phyloP scores from a whole-genome alignment of 2,329 filamentous ascomycete species.

The Bretziella fagacearum region DNA sequence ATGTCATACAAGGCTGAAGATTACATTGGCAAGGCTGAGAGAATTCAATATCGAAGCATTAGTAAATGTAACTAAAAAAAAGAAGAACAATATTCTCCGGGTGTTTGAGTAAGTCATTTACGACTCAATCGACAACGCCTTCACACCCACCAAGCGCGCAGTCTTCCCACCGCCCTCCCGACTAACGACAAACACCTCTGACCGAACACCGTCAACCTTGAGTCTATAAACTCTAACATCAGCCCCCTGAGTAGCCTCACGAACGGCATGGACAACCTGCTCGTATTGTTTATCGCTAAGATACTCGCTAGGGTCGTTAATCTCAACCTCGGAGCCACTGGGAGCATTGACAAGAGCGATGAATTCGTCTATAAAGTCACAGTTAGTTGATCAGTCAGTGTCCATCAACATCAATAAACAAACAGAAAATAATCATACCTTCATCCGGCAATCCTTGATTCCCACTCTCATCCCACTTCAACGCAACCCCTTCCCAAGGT shows the following conservation, averaged over 20 bases:
- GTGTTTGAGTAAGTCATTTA: constrained; percentile 20
- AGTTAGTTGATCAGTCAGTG: background rate
- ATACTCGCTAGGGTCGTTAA: constrained; percentile 53
- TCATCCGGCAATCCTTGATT: constrained; percentile 40
- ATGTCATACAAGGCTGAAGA: background rate
- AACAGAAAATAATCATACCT: constrained; percentile 27
- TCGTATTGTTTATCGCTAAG: constrained; percentile 55
- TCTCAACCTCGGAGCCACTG: constrained; percentile 41
- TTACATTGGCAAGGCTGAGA: background rate
- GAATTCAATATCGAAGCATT: background rate
- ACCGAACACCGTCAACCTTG: constrained; percentile 33
- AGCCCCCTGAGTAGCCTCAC: constrained; percentile 41
- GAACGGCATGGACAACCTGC: constrained; percentile 51
- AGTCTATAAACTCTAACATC: constrained; percentile 64
- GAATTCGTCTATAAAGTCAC: constrained; percentile 43
- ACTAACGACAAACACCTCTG: constrained; percentile 67
- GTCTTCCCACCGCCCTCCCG: constrained; percentile 38
- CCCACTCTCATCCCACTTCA: constrained; percentile 40
- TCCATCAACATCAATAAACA: background rate
- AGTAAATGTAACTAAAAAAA: background rate
- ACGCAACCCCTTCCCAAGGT: constrained; percentile 59
- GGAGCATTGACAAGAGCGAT: constrained; percentile 43
- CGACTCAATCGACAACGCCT: constrained; percentile 61
- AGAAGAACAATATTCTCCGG: background rate
- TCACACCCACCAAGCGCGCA: constrained; percentile 55